Evolutionary conservation across 768 basidiomycete species (phyloP).

Genomic region (Boletus insuetus): DNA sequence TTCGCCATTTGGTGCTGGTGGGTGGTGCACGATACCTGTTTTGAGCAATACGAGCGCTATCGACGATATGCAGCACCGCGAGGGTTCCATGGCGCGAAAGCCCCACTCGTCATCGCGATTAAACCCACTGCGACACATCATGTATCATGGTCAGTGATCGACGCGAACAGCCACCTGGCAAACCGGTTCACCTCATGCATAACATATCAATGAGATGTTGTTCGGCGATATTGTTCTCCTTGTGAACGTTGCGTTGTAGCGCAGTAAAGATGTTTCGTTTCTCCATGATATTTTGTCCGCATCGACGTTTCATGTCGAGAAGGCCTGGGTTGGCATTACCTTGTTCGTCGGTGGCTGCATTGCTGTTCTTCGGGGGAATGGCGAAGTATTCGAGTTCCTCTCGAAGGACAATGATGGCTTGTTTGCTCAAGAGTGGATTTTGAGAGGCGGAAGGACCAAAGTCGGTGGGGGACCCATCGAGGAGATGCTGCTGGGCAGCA

Average conservation of each 20-base stretch:
- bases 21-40: slow-evolving; percentile 86
- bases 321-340: slow-evolving; percentile 80
- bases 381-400: slow-evolving; percentile 99
- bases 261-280: slow-evolving; percentile 95
- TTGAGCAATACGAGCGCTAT: slow-evolving; percentile 97
- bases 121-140: slow-evolving; percentile 63
- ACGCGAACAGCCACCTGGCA: neutral
- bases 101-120: slow-evolving; percentile 98
- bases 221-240: slow-evolving; percentile 98
- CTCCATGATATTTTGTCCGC: slow-evolving; percentile 84
- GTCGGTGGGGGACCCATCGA: slow-evolving; percentile 60
- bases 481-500: slow-evolving; percentile 73
- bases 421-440: slow-evolving; percentile 92
- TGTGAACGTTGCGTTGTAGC: slow-evolving; percentile 96
- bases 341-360: slow-evolving; percentile 65
- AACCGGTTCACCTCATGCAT: slow-evolving; percentile 83
- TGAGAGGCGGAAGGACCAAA: slow-evolving; percentile 66
- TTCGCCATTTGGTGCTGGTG: slow-evolving; percentile 50
- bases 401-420: slow-evolving; percentile 96
- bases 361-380: slow-evolving; percentile 74
- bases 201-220: slow-evolving; percentile 99
- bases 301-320: slow-evolving; percentile 78
- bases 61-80: slow-evolving; percentile 95
- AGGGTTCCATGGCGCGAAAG: slow-evolving; percentile 92
- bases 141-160: slow-evolving; percentile 16